phyloP scores from a whole-genome alignment of 2,329 filamentous ascomycete species.

The Metarhizium anisopliae region DNA sequence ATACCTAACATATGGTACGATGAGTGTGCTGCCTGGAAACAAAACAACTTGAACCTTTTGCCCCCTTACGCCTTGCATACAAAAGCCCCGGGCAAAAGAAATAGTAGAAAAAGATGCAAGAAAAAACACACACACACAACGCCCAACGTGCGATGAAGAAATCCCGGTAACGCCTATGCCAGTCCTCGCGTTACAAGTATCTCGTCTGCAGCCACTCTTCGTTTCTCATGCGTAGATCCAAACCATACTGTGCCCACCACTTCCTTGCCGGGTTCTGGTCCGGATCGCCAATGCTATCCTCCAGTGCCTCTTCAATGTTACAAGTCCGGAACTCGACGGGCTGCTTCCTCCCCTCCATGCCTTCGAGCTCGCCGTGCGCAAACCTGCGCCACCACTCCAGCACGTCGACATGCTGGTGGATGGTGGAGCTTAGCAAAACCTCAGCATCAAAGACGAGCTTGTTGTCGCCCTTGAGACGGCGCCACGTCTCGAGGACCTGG shows the following conservation, averaged over 20 bases:
- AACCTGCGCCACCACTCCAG: constrained; percentile 88
- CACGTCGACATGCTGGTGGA: constrained; percentile 74
- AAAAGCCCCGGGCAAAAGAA: not conserved
- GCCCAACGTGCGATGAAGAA: not conserved
- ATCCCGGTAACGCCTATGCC: not conserved
- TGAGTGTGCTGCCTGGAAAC: not conserved
- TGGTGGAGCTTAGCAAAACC: constrained; percentile 78
- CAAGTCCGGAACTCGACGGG: constrained; percentile 89
- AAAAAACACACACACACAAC: not conserved
- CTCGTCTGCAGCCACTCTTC: constrained; percentile 86
- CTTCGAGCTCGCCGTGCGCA: constrained; percentile 44
- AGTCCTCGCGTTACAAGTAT: constrained; percentile 40
- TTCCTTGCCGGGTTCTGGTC: constrained; percentile 61
- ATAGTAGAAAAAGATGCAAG: no score
- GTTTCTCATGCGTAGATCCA: constrained; percentile 73
- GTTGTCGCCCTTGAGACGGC: constrained; percentile 54
- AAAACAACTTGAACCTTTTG: not conserved
- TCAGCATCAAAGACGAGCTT: constrained; percentile 70
- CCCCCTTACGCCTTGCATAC: not conserved
- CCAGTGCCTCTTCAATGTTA: constrained; percentile 89
- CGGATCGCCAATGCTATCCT: constrained; percentile 63
- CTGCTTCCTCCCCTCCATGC: constrained; percentile 47
- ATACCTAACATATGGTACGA: not conserved
- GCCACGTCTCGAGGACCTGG: constrained; percentile 75
- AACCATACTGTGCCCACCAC: constrained; percentile 83